Conservation (phyloP, 805 yeast genomes). For the Candida manassasensis region DNA sequence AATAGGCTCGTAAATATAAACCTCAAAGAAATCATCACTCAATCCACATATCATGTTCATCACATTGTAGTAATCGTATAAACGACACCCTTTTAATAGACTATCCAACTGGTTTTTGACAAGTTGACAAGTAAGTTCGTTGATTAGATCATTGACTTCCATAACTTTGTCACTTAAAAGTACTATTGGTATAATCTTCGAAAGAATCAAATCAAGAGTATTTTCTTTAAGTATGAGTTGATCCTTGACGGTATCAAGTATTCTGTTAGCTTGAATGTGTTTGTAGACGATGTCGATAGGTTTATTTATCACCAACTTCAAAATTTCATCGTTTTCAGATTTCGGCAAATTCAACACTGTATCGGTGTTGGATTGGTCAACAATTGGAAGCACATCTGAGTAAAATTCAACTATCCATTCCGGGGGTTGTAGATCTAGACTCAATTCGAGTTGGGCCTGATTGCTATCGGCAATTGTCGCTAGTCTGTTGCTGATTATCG, state of each 20-base stretch:
- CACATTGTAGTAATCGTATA: constrained; percentile 57
- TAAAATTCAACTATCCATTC: constrained; percentile 76
- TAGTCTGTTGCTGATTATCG: constrained; percentile 24
- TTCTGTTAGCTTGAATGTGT: constrained; percentile 27
- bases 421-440: constrained; percentile 68
- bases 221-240: constrained; percentile 49
- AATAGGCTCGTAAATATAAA: constrained; percentile 60
- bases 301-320: constrained; percentile 40
- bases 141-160: constrained; percentile 31
- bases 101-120: constrained; percentile 42
- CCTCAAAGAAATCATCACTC: constrained; percentile 53
- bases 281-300: constrained; percentile 39
- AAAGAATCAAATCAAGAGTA: constrained; percentile 53
- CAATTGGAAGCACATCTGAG: constrained; percentile 53
- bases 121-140: constrained; percentile 33
- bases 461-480: constrained; percentile 31
- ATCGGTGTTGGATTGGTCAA: constrained; percentile 37
- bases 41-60: constrained; percentile 70
- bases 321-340: constrained; percentile 31
- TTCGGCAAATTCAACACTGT: constrained; percentile 40
- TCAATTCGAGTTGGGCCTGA: constrained; percentile 37
- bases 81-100: constrained; percentile 48
- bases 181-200: constrained; percentile 47
- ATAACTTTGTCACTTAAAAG: constrained; percentile 36
- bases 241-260: constrained; percentile 24